Evolutionary conservation across 768 basidiomycete genomes (phyloP), one percentile per base, ranked within the genome.

Genomic region (Phylloporus sp.): DNA sequence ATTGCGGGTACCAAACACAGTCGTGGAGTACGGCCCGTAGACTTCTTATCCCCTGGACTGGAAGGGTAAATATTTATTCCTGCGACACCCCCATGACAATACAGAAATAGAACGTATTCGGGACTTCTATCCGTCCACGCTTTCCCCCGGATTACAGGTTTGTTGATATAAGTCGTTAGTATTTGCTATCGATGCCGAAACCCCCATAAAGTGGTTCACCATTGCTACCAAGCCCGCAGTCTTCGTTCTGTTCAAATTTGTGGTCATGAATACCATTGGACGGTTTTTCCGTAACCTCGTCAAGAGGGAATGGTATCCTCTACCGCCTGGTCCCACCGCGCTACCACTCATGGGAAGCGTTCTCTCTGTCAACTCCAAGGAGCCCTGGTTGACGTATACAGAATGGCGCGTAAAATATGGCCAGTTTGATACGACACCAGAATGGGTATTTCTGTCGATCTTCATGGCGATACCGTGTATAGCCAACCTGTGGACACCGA

Each of bases 271-370:
- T 4, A 22, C 13, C 1, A 27, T 44, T 35, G 33, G 51, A 15
- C 38, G 39, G 8, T 22, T 36, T 11, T 3, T 45, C 13, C 38
- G 29, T 15, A 21, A 27, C 27, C 21, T 23, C 18, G n/a, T 22
- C 1, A 29, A 49, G 24, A 41, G 38, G 31, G 27, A 43, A 3
- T 47, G 42, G 6, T 40, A 38, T 17, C 39, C 34, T 15, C 18
- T 52, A 3, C 51, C 47, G 6, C 47, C 51, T 28, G 47, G 47
- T 14, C 51, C 51, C 13, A 37, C 18, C 3, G 4, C 29, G 3
- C 28, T 49, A 23, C 47, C 47, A 9, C 18, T 52, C 14, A 20
- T 52, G n/a, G 43, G 47, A 4, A 49, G n/a, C 13, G 17, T 9
- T 8, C 43, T 41, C 18, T 52, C 43, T 26, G 8, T 44, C 15